Evolutionary conservation across 495 filamentous ascomycete genomes (phyloP), one percentile per base, ranked within the genome.

Genomic region (Saxophila tyrrhenica): DNA sequence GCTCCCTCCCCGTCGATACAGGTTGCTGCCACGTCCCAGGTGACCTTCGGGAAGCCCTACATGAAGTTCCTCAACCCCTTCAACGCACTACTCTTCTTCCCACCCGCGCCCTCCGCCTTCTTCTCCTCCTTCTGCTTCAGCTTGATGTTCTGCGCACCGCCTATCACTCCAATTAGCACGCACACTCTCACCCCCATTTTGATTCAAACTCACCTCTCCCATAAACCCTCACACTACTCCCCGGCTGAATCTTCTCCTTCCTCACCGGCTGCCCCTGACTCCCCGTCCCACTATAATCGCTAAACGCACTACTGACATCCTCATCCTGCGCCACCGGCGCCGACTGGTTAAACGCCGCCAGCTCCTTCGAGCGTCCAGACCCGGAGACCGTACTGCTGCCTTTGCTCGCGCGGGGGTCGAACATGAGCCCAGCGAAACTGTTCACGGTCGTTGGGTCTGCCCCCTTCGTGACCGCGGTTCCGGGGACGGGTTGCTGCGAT

Each of bases 81-180:
- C 41, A 44, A 7, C 3, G 7, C 8, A 21, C 41, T 56, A 50
- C 47, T 52, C 52, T 25, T 24, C 47, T 62, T 54, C 16, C 51
- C 42, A 11, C 2, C 17, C 20, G 41, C 3, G 17, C 39, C 23
- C 20, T 55, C 52, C 8, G 52, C 45, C 10, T 23, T 25, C 10
- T 59, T 41, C 24, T 46, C 49, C 47, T 67, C 61, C 48, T 64
- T 67, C 1, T 62, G 54, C 50, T 69, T 69, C 15, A 56, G 25
- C 24, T 64, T 64, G 53, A 69, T 61, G 50, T 69, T 69, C 50
- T 70, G 68, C 15, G 65, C 68, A 29, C 68, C 68, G 54, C 68
- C 68, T 70, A 42, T 22, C 41, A n/a, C 20, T 22, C 22, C 32
- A 32, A 44, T 63, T 54, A 66, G 58, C 46, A 23, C 22, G 10